phyloP scores from a whole-genome alignment of 257 asterid genomes.

The Solanum pennellii region DNA sequence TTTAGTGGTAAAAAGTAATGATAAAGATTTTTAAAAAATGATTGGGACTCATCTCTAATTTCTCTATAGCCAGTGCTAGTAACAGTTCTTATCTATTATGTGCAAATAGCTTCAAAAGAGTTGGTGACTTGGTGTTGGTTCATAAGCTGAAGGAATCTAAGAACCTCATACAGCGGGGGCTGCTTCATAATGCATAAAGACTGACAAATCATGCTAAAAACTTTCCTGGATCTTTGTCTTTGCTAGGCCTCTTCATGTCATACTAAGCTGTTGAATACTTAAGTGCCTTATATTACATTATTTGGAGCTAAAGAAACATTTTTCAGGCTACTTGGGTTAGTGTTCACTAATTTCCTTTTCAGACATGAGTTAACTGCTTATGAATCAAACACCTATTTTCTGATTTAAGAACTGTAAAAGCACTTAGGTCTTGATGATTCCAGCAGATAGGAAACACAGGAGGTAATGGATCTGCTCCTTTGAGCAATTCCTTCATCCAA shows the following conservation, averaged over 20 bases:
- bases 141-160: not conserved
- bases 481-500: not conserved
- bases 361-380: not conserved
- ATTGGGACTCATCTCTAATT: not conserved
- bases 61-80: not conserved
- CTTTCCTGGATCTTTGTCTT: not conserved
- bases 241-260: not conserved
- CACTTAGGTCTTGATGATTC: not conserved
- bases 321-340: not conserved
- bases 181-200: not conserved
- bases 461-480: not conserved
- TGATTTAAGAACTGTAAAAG: not conserved
- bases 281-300: not conserved
- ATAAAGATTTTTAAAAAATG: not conserved
- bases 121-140: not conserved
- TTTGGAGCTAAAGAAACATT: not conserved
- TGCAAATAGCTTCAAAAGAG: not conserved
- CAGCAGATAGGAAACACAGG: not conserved
- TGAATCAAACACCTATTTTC: not conserved
- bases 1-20: not conserved
- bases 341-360: not conserved
- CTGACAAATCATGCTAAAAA: not conserved
- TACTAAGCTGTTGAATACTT: not conserved
- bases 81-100: not conserved
- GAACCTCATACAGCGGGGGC: not conserved